Percentiles rank a stretch among this genome's conserved stretches.
phyloP scores from a whole-genome alignment of 2,329 filamentous ascomycete genomes.

The Colletotrichum lupini region DNA sequence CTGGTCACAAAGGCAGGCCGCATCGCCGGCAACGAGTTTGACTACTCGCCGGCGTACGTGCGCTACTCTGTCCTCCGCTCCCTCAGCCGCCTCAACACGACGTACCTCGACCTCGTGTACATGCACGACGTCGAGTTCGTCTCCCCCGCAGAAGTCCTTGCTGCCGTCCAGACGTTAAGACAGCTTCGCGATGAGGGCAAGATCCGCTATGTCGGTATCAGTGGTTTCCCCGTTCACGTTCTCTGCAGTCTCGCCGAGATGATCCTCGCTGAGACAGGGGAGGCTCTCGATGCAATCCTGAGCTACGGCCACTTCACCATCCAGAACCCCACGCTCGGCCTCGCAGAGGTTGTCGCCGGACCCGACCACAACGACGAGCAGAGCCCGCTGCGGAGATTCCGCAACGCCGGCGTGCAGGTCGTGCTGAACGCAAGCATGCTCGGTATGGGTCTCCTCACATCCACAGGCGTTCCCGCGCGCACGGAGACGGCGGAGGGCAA shows the following conservation, averaged over 20 bases:
- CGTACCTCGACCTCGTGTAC: constrained; percentile 82
- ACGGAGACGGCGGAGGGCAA: constrained; percentile 52
- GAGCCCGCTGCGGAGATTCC: constrained; percentile 75
- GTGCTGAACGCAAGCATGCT: constrained; percentile 90
- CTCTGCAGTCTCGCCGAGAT: constrained; percentile 76
- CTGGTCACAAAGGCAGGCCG: constrained; percentile 32
- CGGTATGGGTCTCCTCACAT: constrained; percentile 88
- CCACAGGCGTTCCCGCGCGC: constrained; percentile 68
- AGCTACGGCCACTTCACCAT: constrained; percentile 34
- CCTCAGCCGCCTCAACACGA: constrained; percentile 71
- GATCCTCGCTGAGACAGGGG: constrained; percentile 22
- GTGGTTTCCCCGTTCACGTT: constrained; percentile 83
- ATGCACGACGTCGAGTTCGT: constrained; percentile 87
- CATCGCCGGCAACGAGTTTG: constrained; percentile 28
- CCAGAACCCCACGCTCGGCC: constrained; percentile 54
- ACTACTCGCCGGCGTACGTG: constrained; percentile 32
- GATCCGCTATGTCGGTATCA: constrained; percentile 88
- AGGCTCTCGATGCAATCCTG: constrained; percentile 23
- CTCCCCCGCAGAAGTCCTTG: constrained; percentile 70
- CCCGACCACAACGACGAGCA: constrained; percentile 93
- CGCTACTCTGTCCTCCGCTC: constrained; percentile 73
- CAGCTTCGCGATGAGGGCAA: constrained; percentile 78
- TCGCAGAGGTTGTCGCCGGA: constrained; percentile 86
- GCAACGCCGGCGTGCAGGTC: constrained; percentile 79
- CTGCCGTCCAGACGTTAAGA: constrained; percentile 77